Conservation (phyloP, 768 basidiomycete species). For the Amanita pallidorosea region DNA sequence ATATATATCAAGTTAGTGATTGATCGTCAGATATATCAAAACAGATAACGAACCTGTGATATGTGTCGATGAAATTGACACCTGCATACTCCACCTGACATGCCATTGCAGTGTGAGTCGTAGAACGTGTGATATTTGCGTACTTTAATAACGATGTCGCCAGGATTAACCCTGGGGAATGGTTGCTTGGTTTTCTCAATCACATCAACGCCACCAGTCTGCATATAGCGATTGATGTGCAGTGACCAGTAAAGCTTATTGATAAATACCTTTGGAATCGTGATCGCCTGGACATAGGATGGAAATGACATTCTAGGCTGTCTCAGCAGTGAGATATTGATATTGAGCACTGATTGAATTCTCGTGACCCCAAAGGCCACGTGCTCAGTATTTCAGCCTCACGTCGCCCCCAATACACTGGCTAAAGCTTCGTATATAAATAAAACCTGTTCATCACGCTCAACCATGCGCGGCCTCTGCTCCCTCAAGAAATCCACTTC, state of each 20-base stretch:
- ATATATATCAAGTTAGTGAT: not conserved
- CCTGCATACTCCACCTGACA: conserved; percentile 61
- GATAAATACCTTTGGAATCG: conserved; percentile 40
- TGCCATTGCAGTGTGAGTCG: not conserved
- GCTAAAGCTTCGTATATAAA: conserved; percentile 54
- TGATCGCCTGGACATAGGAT: conserved; percentile 56
- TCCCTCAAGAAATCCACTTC: conserved; percentile 75
- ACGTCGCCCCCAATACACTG: not conserved
- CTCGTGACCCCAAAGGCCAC: not conserved
- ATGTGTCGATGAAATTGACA: conserved; percentile 84
- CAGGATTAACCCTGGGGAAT: conserved; percentile 51
- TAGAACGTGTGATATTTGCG: not conserved
- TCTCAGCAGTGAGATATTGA: too few relatives aligned
- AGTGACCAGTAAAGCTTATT: not conserved
- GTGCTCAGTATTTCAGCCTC: not conserved
- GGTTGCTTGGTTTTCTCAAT: conserved; percentile 58
- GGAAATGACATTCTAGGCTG: conserved; percentile 38
- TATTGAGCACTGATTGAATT: not conserved
- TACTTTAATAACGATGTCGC: conserved; percentile 46
- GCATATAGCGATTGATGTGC: not conserved
- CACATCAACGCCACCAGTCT: conserved; percentile 70
- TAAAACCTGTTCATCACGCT: conserved; percentile 52
- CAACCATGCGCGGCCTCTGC: conserved; percentile 77
- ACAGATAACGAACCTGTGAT: conserved; percentile 46
- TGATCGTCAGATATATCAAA: not conserved